Conservation (phyloP, 2,329 filamentous ascomycete genomes). For the Beauveria varroae region DNA sequence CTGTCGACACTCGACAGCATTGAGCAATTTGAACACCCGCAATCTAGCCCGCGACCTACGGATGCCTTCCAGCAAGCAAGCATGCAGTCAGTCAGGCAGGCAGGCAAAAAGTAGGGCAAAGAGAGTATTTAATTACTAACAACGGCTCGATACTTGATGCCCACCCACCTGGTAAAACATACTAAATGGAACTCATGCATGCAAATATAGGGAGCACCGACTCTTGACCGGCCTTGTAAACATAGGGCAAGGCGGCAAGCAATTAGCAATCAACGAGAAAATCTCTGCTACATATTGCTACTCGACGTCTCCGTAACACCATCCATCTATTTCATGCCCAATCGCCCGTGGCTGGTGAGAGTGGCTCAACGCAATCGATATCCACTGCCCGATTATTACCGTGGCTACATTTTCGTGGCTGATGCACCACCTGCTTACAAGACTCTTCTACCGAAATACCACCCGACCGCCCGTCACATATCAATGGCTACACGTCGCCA, state of each 20-base stretch:
- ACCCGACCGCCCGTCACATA: not conserved
- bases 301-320: no score
- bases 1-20: not conserved
- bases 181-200: no score
- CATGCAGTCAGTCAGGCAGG: not conserved
- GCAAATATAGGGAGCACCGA: no score
- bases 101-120: not conserved
- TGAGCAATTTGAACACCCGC: not conserved
- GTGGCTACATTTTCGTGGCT: not conserved
- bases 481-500: not conserved
- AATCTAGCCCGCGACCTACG: not conserved
- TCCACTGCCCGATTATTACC: no score
- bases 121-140: not conserved
- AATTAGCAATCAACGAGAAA: not conserved
- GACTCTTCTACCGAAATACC: no score
- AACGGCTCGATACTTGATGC: not conserved
- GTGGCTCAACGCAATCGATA: not conserved
- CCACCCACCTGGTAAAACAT: not conserved
- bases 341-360: not conserved
- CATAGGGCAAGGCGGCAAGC: not conserved
- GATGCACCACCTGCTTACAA: not conserved
- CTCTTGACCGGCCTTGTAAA: no score
- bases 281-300: not conserved
- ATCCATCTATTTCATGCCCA: not conserved
- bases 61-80: not conserved